Evolutionary conservation across 768 basidiomycete genomes (phyloP).

Genomic region (Podaxis sp.): DNA sequence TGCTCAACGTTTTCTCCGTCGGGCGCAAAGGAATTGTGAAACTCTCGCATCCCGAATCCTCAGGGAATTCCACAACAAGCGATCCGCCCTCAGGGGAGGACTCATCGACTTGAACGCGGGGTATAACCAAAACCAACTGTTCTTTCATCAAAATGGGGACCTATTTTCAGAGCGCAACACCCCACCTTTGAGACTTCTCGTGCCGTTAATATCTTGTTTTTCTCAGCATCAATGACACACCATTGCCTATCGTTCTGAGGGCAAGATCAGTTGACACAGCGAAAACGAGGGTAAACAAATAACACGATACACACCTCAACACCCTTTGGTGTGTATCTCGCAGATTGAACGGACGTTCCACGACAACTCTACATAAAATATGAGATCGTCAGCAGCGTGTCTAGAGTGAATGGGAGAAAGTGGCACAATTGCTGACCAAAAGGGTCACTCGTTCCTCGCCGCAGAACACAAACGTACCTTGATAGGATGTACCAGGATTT

Average conservation of each 20-base stretch:
- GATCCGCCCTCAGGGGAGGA: constrained; percentile 44
- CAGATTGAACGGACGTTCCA: constrained; percentile 58
- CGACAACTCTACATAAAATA: constrained; percentile 59
- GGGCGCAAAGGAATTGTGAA: constrained; percentile 65
- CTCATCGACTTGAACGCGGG: constrained; percentile 49
- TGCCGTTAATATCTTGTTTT: constrained; percentile 61
- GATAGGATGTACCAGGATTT: constrained; percentile 67
- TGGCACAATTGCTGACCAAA: not conserved
- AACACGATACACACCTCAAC: constrained; percentile 51
- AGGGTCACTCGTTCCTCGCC: not conserved
- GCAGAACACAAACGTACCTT: constrained; percentile 42
- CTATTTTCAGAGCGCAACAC: constrained; percentile 7
- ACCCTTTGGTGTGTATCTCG: constrained; percentile 59
- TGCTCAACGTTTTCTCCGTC: constrained; percentile 40
- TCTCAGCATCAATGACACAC: constrained; percentile 62
- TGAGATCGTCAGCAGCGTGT: not conserved
- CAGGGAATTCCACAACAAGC: constrained; percentile 60
- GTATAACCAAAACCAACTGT: constrained; percentile 69
- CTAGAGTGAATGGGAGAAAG: too few species aligned
- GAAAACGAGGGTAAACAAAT: not conserved
- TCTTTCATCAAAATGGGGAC: not conserved
- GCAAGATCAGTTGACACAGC: constrained; percentile 5
- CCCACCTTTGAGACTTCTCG: constrained; percentile 59
- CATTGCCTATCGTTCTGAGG: constrained; percentile 73
- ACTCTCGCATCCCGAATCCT: constrained; percentile 51